Percentiles rank a stretch among this genome's conserved stretches.
Conservation (phyloP, 2,329 filamentous ascomycete species). For the Drechslerella coelobrocha region DNA sequence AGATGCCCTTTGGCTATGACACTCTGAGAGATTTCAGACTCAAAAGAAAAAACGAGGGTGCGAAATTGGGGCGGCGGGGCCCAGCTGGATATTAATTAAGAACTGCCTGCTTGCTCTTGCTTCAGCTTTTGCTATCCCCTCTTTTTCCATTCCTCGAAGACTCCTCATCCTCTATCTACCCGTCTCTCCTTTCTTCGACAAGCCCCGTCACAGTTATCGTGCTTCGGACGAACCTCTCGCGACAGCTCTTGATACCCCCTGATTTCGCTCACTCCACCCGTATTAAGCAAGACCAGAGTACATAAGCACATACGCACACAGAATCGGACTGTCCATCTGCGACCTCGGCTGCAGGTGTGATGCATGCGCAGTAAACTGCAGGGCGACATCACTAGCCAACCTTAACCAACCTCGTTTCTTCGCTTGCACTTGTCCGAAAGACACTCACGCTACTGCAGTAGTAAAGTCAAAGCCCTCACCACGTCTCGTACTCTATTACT, state of each 20-base stretch:
- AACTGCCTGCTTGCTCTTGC: not conserved
- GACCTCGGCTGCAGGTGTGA: slow-evolving; percentile 2
- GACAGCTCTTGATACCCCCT: not conserved
- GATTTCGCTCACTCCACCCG: not conserved
- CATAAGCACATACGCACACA: not conserved
- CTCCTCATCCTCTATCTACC: slow-evolving; percentile 4
- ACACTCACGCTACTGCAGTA: slow-evolving; percentile 19
- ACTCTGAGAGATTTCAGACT: not conserved
- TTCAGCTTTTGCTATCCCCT: slow-evolving; percentile 5
- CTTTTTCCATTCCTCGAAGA: slow-evolving; percentile 13
- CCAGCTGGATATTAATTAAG: not conserved
- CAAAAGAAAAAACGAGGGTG: not conserved
- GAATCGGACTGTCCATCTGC: not conserved
- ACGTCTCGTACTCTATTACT: slow-evolving; percentile 23
- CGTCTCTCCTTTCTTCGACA: not conserved
- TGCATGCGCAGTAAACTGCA: not conserved
- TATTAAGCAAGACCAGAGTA: no score
- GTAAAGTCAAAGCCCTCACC: slow-evolving; percentile 19
- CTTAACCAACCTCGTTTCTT: slow-evolving; percentile 9
- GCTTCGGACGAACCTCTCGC: not conserved
- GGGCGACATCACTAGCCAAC: not conserved
- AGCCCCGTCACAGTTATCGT: not conserved
- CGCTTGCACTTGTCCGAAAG: slow-evolving; percentile 48
- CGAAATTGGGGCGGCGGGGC: slow-evolving; percentile 45
- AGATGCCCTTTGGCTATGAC: no score